Percentiles rank a stretch among this genome's conserved stretches.
phyloP scores from a whole-genome alignment of 345 rosid species.

The Euphorbia peplus region DNA sequence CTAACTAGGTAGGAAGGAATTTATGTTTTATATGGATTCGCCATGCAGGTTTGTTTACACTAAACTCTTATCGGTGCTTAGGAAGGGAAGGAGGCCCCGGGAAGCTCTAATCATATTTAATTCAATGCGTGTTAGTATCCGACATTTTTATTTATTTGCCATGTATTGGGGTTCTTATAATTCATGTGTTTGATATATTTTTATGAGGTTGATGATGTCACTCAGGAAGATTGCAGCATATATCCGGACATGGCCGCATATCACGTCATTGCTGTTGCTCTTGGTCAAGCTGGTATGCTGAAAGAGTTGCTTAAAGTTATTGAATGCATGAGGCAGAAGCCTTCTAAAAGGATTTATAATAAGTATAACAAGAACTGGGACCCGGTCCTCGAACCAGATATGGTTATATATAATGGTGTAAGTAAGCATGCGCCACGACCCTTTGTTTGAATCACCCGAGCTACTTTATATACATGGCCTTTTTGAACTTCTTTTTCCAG shows the following conservation, averaged over 20 bases:
- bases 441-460: conserved; percentile 6
- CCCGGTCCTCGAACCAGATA: conserved; percentile 79
- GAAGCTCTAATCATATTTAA: conserved; percentile 72
- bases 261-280: conserved; percentile 70
- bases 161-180: neutral
- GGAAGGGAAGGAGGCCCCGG: conserved; percentile 59
- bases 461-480: conserved; percentile 9
- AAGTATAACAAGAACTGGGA: conserved; percentile 64
- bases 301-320: conserved; percentile 66
- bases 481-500: conserved; percentile 46
- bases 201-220: conserved; percentile 28
- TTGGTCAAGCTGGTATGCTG: conserved; percentile 83
- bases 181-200: neutral
- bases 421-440: conserved; percentile 43
- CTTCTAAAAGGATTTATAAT: conserved; percentile 43
- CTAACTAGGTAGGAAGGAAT: no score
- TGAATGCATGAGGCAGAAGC: conserved; percentile 77
- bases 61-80: conserved; percentile 77
- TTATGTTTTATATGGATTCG: neutral
- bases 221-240: conserved; percentile 64
- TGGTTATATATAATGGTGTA: conserved; percentile 93
- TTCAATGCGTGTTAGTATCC: conserved; percentile 67
- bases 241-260: conserved; percentile 96
- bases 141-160: conserved; percentile 12
- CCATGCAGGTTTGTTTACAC: conserved; percentile 90